Evolutionary conservation across 345 rosid genomes (phyloP).

Genomic region (Bruguiera gymnorhiza): DNA sequence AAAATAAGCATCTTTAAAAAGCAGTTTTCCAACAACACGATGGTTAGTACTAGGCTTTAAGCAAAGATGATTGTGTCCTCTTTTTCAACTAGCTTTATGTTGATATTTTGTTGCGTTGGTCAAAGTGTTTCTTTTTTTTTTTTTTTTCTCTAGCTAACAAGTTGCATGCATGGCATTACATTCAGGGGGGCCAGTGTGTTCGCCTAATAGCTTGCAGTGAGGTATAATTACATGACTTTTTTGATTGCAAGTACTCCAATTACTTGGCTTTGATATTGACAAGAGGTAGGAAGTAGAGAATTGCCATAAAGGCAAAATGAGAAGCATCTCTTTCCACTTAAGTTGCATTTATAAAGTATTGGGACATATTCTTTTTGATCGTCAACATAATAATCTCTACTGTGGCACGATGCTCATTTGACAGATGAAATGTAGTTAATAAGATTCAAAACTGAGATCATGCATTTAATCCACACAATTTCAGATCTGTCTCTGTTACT

Average conservation of each 20-base stretch:
- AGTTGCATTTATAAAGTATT: no score
- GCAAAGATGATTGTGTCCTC: conserved; percentile 14
- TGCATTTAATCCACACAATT: no score
- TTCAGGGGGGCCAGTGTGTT: not conserved
- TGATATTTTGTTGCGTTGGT: not conserved
- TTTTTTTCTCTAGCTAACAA: not conserved
- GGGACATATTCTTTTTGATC: no score
- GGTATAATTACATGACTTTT: not conserved
- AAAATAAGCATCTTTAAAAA: conserved; percentile 7
- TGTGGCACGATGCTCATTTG: no score
- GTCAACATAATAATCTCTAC: no score
- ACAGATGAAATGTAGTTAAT: no score
- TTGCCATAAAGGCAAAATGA: no score
- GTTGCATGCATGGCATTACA: not conserved
- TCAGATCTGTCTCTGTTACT: fast-evolving
- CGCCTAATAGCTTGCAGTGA: conserved; percentile 3
- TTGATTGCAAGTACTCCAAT: no score
- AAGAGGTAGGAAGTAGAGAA: no score
- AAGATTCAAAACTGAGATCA: no score
- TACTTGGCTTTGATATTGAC: no score
- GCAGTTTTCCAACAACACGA: not conserved
- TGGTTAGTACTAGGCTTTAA: conserved; percentile 17
- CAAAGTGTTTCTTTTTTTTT: not conserved
- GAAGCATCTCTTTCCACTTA: no score
- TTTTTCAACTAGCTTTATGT: conserved; percentile 11